Conservation (phyloP, 2,329 filamentous ascomycete genomes). For the Scolecobasidium constrictum region DNA sequence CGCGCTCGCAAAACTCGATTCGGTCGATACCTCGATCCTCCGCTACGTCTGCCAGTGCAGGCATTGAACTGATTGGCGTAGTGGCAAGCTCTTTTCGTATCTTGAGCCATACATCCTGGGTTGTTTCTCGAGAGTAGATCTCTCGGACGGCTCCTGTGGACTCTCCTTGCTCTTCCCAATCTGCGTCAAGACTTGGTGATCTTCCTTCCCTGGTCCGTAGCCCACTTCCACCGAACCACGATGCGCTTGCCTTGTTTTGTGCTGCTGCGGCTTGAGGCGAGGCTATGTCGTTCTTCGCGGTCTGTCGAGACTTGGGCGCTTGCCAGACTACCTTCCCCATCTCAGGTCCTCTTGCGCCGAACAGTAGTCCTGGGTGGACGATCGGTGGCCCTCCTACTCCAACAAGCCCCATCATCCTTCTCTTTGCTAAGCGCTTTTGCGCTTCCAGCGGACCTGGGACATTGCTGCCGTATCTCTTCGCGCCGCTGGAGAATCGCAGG, state of each 20-base stretch:
- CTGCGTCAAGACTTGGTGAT: no score
- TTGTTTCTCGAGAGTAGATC: no score
- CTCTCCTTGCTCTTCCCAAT: no score
- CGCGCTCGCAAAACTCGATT: background rate
- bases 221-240: no score
- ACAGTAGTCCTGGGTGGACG: constrained; percentile 1
- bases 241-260: background rate
- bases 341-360: constrained; percentile 3
- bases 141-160: no score
- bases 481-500: constrained; percentile 32
- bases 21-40: background rate
- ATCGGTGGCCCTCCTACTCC: constrained; percentile 15
- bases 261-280: background rate
- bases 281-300: no score
- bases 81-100: no score
- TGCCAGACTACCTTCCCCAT: constrained; percentile 5
- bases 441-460: constrained; percentile 54
- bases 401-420: constrained; percentile 42
- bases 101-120: no score
- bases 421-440: constrained; percentile 41
- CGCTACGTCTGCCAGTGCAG: background rate
- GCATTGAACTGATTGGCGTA: no score
- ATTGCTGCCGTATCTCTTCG: constrained; percentile 46
- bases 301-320: no score
- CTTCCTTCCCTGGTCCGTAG: no score